Percentiles rank a stretch among this genome's conserved stretches.
Evolutionary conservation across 352 stramenopile genomes (phyloP).

Genomic region (Pythium plurisporium): DNA sequence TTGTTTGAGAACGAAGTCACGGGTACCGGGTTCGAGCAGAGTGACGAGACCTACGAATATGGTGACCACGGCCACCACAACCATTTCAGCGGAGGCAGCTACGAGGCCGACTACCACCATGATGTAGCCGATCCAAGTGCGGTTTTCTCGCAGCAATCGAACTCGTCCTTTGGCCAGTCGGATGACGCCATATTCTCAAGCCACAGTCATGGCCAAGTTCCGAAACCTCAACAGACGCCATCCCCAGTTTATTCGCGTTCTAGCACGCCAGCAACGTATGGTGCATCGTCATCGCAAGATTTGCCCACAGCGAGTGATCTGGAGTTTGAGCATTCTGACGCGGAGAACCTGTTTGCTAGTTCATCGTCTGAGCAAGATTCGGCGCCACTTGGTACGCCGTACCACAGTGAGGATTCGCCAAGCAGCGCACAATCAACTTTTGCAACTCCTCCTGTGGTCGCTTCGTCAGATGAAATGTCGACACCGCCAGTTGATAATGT

Average conservation of each 20-base stretch:
- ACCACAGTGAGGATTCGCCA: neutral
- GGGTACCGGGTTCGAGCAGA: constrained; percentile 19
- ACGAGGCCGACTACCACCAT: constrained; percentile 14
- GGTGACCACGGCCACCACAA: constrained; percentile 9
- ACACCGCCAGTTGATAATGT: neutral
- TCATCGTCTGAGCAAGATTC: neutral
- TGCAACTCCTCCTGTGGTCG: neutral
- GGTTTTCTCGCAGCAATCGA: neutral
- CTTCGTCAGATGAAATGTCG: neutral
- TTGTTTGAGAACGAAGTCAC: constrained; percentile 24
- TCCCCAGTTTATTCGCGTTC: constrained; percentile 11
- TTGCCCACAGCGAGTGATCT: constrained; percentile 22
- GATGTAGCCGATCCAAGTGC: neutral
- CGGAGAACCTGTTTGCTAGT: constrained; percentile 17
- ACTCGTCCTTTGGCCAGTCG: constrained; percentile 6
- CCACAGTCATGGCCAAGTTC: neutral
- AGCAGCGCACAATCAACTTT: neutral
- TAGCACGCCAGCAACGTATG: constrained; percentile 17
- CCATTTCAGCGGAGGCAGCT: neutral
- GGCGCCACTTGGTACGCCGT: neutral
- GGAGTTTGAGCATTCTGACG: constrained; percentile 21
- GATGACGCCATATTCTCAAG: constrained; percentile 2
- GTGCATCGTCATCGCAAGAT: constrained; percentile 16
- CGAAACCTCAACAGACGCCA: neutral
- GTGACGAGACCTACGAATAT: constrained; percentile 11